Percentiles rank a stretch among this genome's conserved stretches.
These are phyloP conservation scores for Thermomucor indicae-seudaticae DNA, from an alignment of 371 early-diverging fungal genomes.

Conservation along the genomic window DNA sequence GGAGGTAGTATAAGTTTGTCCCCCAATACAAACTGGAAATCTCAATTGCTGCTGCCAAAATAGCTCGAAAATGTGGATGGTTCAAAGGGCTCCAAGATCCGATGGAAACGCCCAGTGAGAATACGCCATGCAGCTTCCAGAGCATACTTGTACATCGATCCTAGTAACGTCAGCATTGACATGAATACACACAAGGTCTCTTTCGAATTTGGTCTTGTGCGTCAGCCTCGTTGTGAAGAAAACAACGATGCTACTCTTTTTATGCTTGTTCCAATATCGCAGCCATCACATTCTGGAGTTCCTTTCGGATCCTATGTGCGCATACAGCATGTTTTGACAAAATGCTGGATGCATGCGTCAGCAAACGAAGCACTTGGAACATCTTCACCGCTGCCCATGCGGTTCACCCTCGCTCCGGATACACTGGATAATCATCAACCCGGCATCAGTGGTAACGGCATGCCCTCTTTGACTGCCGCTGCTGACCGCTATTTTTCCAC, in stretches of 20 bases:
- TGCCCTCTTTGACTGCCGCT: not conserved
- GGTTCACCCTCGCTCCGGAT: constrained; percentile 15
- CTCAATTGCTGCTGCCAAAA: not conserved
- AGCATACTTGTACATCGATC: constrained; percentile 43
- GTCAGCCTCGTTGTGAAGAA: constrained; percentile 15
- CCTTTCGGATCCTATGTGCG: constrained; percentile 37
- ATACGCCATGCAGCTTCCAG: constrained; percentile 44
- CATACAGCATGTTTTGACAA: constrained; percentile 42
- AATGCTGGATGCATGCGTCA: constrained; percentile 51
- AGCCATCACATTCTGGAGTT: constrained; percentile 11
- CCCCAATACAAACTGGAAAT: not conserved
- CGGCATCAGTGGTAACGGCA: not conserved
- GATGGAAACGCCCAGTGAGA: constrained; percentile 41
- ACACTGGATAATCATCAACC: not conserved
- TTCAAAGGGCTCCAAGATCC: constrained; percentile 27
- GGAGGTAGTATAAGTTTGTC: constrained; percentile 27
- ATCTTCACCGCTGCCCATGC: constrained; percentile 9
- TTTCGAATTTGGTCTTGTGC: constrained; percentile 23
- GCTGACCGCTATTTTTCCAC: constrained; percentile 9
- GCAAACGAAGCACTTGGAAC: constrained; percentile 9
- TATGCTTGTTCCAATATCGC: constrained; percentile 28
- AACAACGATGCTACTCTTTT: constrained; percentile 37
- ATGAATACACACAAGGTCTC: constrained; percentile 30
- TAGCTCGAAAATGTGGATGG: constrained; percentile 34
- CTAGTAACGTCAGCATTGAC: constrained; percentile 34